Evolutionary conservation across 768 basidiomycete species (phyloP).

Genomic region (Epithele typhae): DNA sequence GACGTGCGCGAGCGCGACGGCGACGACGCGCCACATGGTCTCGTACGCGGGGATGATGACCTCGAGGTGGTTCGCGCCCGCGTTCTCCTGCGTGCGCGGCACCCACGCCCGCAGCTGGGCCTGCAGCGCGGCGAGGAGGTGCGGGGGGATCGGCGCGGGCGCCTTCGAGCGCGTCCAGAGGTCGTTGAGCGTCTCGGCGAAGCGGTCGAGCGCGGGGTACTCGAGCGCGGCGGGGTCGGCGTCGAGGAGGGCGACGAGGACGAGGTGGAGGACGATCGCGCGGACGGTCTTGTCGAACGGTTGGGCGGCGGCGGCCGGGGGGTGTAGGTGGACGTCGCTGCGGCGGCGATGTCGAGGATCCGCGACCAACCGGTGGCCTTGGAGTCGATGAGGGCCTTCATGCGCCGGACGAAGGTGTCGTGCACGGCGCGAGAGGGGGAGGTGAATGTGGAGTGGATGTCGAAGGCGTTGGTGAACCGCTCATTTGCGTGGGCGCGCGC

Average conservation of each 20-base stretch:
- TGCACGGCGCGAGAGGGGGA: conserved; percentile 33
- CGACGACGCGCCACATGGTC: conserved; percentile 58
- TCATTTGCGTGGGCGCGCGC: conserved; percentile 16
- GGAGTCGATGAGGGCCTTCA: conserved; percentile 9
- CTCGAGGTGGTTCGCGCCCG: conserved; percentile 42
- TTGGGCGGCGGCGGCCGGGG: no score
- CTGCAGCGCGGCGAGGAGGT: conserved; percentile 33
- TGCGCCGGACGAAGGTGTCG: conserved; percentile 27
- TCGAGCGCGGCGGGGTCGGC: conserved; percentile 24
- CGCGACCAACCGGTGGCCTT: conserved; percentile 27
- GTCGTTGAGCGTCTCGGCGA: conserved; percentile 39
- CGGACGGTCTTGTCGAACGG: conserved; percentile 41
- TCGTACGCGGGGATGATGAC: conserved; percentile 58
- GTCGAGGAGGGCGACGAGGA: conserved; percentile 39
- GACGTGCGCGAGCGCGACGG: conserved; percentile 36
- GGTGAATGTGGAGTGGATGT: conserved; percentile 49
- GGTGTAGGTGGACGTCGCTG: no score
- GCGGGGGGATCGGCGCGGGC: conserved; percentile 23
- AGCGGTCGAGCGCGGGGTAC: conserved; percentile 29
- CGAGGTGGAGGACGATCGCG: conserved; percentile 37
- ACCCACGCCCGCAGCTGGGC: conserved; percentile 37
- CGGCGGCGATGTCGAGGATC: conserved; percentile 24
- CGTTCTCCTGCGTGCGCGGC: no score
- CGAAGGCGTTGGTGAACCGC: conserved; percentile 19
- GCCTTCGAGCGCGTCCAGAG: conserved; percentile 46